A percentile compares a stretch with the other conserved stretches of the same genome.
phyloP scores from a whole-genome alignment of 116 monocot genomes.

The Trichopus zeylanicus region DNA sequence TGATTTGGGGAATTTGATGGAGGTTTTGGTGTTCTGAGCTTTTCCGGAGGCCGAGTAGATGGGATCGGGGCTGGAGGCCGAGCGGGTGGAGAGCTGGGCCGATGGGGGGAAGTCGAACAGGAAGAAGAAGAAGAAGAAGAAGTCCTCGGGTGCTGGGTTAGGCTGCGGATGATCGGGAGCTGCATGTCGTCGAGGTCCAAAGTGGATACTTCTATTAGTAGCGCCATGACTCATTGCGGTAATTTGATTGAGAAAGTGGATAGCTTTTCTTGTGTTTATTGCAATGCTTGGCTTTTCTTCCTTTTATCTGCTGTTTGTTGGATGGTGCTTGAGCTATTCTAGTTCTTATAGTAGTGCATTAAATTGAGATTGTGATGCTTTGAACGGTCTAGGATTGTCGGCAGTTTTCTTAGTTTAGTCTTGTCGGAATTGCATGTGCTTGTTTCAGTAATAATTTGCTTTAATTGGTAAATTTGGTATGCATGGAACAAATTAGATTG shows the following conservation, averaged over 20 bases:
- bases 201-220: slow-evolving; percentile 64
- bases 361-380: neutral
- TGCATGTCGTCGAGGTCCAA: slow-evolving; percentile 73
- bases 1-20: slow-evolving; percentile 1
- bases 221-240: slow-evolving; percentile 60
- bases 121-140: slow-evolving; percentile 4
- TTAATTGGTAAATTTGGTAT: neutral
- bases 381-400: neutral
- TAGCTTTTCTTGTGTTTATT: neutral
- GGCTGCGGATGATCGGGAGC: slow-evolving; percentile 36
- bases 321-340: neutral
- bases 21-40: neutral
- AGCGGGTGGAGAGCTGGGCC: slow-evolving; percentile 31
- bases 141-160: slow-evolving; percentile 60
- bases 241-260: neutral
- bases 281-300: neutral
- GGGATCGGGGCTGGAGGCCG: slow-evolving; percentile 15
- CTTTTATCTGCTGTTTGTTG: neutral
- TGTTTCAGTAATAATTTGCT: neutral
- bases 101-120: slow-evolving; percentile 25
- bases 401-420: neutral
- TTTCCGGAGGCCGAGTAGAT: neutral
- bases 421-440: neutral
- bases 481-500: too few species aligned
- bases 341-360: neutral